Percentiles rank a stretch among this genome's conserved stretches.
Conservation (phyloP, 352 stramenopile genomes). For the Phytophthora constricta region DNA sequence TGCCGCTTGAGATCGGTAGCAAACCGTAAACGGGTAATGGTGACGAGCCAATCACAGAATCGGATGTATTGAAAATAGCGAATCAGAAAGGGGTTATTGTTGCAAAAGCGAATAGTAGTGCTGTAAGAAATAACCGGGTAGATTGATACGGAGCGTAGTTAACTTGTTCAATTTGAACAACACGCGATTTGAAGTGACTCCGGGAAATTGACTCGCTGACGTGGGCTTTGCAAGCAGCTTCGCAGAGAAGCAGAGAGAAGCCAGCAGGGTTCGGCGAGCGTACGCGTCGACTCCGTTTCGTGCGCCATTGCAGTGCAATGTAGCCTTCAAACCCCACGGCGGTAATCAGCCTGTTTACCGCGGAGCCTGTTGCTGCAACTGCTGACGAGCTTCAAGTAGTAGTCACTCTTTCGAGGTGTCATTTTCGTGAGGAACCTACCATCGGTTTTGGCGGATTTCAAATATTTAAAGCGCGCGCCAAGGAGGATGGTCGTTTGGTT, state of each 20-base stretch:
- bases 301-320: not conserved
- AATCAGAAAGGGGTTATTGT: too few species aligned
- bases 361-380: not conserved
- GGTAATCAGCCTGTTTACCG: not conserved
- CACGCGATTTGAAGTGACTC: too few species aligned
- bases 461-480: constrained; percentile 33
- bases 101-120: too few species aligned
- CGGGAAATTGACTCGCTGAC: not conserved
- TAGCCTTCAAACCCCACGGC: too few species aligned
- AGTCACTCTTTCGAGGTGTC: constrained; percentile 6
- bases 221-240: not conserved
- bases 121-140: too few species aligned
- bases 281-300: not conserved
- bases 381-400: not conserved
- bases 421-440: constrained; percentile 15
- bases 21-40: not conserved
- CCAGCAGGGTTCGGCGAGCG: not conserved
- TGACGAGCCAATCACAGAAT: not conserved
- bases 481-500: constrained; percentile 33
- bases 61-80: not conserved
- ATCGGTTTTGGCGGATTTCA: constrained; percentile 31
- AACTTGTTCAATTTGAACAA: too few species aligned
- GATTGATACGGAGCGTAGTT: too few species aligned
- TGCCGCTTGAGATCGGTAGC: not conserved
- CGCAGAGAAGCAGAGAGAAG: not conserved